Evolutionary conservation across 306 rosid genomes (phyloP).

Genomic region (Quercus suber): DNA sequence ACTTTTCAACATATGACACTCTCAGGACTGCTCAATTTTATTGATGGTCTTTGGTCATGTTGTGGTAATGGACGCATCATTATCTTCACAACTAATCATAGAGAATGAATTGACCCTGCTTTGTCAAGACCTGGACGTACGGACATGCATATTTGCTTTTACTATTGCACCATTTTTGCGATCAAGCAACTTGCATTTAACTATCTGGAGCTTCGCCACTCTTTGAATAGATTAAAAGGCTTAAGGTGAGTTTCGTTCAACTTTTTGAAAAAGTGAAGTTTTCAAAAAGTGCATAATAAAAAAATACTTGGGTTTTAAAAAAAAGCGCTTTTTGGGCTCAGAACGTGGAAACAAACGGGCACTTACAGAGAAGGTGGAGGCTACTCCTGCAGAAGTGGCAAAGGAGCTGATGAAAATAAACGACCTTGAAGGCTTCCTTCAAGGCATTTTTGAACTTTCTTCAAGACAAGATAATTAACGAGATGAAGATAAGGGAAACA

Average conservation of each 20-base stretch:
- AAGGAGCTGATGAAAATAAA: conserved; percentile 30
- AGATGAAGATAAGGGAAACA: too few relatives aligned
- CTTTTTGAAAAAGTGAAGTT: too few relatives aligned
- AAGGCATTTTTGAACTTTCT: conserved; percentile 17
- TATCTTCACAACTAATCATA: conserved; percentile 21
- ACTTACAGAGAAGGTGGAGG: conserved; percentile 16
- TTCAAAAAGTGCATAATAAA: too few relatives aligned
- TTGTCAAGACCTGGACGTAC: conserved; percentile 35
- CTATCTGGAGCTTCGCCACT: background rate
- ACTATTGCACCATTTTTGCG: conserved; percentile 22
- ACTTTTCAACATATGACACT: conserved; percentile 17
- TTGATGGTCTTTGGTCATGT: background rate
- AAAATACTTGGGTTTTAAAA: too few relatives aligned
- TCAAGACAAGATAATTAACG: background rate
- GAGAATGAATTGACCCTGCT: conserved; percentile 28
- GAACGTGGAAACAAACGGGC: too few relatives aligned
- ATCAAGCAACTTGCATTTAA: conserved; percentile 26
- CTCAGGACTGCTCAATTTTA: conserved; percentile 25
- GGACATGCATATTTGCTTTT: conserved; percentile 37
- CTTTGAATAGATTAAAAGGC: conserved; percentile 17
- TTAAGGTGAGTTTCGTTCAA: background rate
- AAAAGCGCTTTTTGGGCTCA: too few relatives aligned
- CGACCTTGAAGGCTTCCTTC: conserved; percentile 10
- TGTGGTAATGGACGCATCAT: conserved; percentile 23
- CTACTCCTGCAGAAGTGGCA: conserved; percentile 34